Conservation (phyloP, 2,329 filamentous ascomycete species). For the Penicillium digitatum region DNA sequence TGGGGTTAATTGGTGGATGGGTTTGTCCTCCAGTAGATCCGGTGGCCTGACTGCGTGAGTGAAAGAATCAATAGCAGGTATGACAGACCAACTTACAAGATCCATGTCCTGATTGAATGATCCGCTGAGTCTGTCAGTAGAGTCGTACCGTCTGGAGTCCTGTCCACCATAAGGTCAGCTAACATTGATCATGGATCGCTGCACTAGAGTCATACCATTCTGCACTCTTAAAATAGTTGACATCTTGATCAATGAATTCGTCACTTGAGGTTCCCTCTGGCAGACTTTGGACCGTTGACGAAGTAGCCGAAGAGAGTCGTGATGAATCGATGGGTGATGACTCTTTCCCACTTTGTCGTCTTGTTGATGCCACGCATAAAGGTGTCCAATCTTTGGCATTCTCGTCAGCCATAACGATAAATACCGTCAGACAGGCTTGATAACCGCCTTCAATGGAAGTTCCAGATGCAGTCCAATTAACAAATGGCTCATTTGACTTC, state of each 20-base stretch:
- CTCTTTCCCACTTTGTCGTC: constrained; percentile 2
- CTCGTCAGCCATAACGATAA: constrained; percentile 11
- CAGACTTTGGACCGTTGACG: not conserved
- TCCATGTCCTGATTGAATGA: constrained; percentile 51
- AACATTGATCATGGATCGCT: not conserved
- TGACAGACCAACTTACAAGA: constrained; percentile 42
- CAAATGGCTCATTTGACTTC: not conserved
- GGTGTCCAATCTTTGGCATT: constrained; percentile 11
- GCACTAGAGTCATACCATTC: constrained; percentile 38
- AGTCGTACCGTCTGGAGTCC: constrained; percentile 56
- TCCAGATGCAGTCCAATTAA: not conserved
- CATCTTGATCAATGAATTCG: not conserved
- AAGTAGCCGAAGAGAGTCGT: not conserved
- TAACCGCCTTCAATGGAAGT: not conserved
- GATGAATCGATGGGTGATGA: not conserved
- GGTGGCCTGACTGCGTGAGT: constrained; percentile 38
- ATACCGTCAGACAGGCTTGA: not conserved
- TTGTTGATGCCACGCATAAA: constrained; percentile 30
- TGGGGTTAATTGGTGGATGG: constrained; percentile 40
- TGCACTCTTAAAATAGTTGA: constrained; percentile 45
- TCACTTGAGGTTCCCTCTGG: no score
- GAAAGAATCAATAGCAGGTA: not conserved
- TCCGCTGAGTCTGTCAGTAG: constrained; percentile 53
- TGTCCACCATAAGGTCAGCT: constrained; percentile 17
- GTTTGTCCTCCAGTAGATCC: constrained; percentile 45